Base-by-base conservation (phyloP, 2,329 filamentous ascomycete genomes). In the Diaporthe capsici region DNA sequence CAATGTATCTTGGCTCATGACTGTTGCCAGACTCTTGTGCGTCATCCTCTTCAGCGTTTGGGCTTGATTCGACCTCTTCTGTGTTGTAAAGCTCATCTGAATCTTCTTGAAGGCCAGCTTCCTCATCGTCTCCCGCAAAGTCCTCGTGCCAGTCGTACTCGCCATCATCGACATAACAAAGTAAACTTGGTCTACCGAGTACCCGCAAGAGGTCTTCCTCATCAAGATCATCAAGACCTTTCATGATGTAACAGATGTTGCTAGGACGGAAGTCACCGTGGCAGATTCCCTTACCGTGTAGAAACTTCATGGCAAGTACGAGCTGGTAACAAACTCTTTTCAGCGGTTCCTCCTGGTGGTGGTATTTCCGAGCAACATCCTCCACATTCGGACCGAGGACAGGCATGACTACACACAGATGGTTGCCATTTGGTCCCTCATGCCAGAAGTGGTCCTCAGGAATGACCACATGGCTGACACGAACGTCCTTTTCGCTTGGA, bases 241-340 rank as follows among this genome's bases (percentile, higher is more conserved):
- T 47, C 39, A 65, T 7, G 39, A 65, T 20, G 25, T 44, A 65
- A 15, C 60, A 65, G 39, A 65, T 31, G 17, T 65, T 65, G 39
- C 10, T 47, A 3, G 60, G 60, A 12, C 60, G 60, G n/a, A 65
- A 65, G 25, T 65, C 60, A 5, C 60, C 60, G 15, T 65, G 60
- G n/a, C 60, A 65, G 15, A 65, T 65, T 4, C 39, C 39, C 15
- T 22, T 44, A 1, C 31, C 39, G 5, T 65, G 60, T 12, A 65
- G 60, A 22, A 65, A 65, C 17, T 47, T 47, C 60, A 65, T 65
- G 15, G 60, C 60, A 47, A 65, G 60, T 5, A 65, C 60, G 25
- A 65, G 60, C 39, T 65, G 60, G 60, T 65, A 31, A 31, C 60
- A 65, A 7, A 65, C 47, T 4, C 25, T 47, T 13, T 65, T 65